Base-by-base conservation (phyloP, 768 basidiomycete species). In the Cantharellus cinnabarinus region DNA sequence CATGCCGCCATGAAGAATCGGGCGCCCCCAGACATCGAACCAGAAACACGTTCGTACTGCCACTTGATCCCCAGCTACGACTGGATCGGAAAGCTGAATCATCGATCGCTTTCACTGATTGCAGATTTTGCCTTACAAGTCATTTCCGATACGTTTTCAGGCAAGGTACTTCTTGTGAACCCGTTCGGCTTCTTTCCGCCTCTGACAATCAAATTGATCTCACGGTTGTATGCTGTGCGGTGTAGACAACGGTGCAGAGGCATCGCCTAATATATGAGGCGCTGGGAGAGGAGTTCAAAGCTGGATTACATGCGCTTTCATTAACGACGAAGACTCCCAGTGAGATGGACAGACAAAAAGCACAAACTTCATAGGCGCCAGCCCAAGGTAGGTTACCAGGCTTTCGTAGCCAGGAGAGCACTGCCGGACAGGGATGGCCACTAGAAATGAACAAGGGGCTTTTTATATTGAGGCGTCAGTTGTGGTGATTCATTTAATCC, bases 201-300 rank as follows among this genome's bases (percentile, higher is more conserved):
- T 37, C 20, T 39, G 3, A 10, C n/a, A 51, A 10, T 56, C 4
- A 2, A 4, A 44, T 40, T 34, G 34, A 4, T 4, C 40, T 52
- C 35, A 44, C 37, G n/a, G 56, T 41, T 60, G 5, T 3, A 29
- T 37, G 48, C 37, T 20, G 14, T 41, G 58, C 48, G 59, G 20
- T 29, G 20, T 58, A 88, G 87, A 78, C 71, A 29, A 80, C 81
- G 5, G 78, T 89, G 72, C 83, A 88, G 67, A 79, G 88, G 54
- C 88, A 90, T 70, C 77, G 86, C 53, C 76, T 89, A 73, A 76
- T 90, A 53, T 81, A 89, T 68, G 73, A 77, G 4, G 78, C 81
- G 2, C 73, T 90, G 40, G 75, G 81, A 20, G 80, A 83, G 40
- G 85, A 90, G 67, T 71, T 90, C 52, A 67, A 76, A 35, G 72